phyloP scores from a whole-genome alignment of 768 basidiomycete species.

The Hygrophoropsis aurantiaca region DNA sequence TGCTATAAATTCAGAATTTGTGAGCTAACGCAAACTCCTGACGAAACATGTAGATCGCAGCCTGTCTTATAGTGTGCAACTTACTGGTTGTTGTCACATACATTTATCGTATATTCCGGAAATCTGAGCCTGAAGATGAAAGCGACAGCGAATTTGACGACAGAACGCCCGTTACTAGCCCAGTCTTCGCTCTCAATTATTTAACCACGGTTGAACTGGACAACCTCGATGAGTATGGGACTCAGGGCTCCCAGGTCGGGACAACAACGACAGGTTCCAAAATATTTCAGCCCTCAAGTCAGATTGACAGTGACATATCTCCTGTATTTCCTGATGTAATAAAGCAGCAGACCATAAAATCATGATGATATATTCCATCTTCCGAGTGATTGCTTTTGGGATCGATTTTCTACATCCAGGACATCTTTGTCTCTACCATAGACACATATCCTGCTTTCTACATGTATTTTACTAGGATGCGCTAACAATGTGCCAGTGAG shows the following conservation, averaged over 20 bases:
- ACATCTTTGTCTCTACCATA: too few relatives aligned
- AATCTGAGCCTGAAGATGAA: conserved; percentile 9
- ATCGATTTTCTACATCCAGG: too few relatives aligned
- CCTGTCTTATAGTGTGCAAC: conserved; percentile 18
- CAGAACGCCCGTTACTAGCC: neutral
- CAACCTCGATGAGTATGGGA: neutral
- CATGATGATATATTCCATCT: too few relatives aligned
- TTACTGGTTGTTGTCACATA: conserved; percentile 23
- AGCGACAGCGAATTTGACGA: conserved; percentile 1
- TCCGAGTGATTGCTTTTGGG: too few relatives aligned
- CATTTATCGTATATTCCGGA: conserved; percentile 19
- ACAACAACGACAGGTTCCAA: too few relatives aligned
- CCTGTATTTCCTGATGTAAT: neutral
- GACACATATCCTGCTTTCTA: too few relatives aligned
- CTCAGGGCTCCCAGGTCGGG: too few relatives aligned
- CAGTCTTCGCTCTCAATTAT: neutral
- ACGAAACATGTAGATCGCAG: conserved; percentile 14
- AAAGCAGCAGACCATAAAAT: neutral
- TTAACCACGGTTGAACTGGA: neutral
- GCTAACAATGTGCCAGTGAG: too few relatives aligned
- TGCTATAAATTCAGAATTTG: neutral
- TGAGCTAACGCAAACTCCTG: neutral
- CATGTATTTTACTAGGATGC: too few relatives aligned
- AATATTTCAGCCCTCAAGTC: too few relatives aligned
- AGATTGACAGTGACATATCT: too few relatives aligned